Evolutionary conservation across 768 basidiomycete species (phyloP).

Genomic region (Coprinopsis sp.): DNA sequence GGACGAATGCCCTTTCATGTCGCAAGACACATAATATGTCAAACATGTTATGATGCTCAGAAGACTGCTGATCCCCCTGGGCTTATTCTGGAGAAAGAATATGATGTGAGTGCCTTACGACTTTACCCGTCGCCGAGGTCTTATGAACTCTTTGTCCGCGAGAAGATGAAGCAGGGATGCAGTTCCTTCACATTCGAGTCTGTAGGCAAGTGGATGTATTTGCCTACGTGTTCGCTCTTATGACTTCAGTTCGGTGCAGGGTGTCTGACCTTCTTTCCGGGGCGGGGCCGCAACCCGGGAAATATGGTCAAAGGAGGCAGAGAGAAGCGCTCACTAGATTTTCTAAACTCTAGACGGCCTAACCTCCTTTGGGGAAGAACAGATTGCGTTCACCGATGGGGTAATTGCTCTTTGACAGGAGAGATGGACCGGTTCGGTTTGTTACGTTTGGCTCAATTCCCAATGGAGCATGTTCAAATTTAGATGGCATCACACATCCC

Average conservation of each 20-base stretch:
- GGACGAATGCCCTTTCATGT: background rate
- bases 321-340: background rate
- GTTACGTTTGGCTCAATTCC: constrained; percentile 9
- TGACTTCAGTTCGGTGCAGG: constrained; percentile 21
- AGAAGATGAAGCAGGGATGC: background rate
- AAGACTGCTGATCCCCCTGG: background rate
- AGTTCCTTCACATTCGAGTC: background rate
- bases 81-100: no score
- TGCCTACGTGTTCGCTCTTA: constrained; percentile 28
- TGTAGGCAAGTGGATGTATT: constrained; percentile 11
- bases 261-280: constrained; percentile 14
- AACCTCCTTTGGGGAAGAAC: background rate
- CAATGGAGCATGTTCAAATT: constrained; percentile 12
- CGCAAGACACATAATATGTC: background rate
- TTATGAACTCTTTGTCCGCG: background rate
- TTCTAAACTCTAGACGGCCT: background rate
- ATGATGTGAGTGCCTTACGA: no score
- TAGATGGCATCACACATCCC: constrained; percentile 1
- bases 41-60: background rate
- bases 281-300: constrained; percentile 27
- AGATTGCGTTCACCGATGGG: constrained; percentile 2
- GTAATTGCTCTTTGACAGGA: background rate
- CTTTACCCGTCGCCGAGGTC: no score
- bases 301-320: constrained; percentile 13
- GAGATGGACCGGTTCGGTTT: constrained; percentile 6